phyloP scores from a whole-genome alignment of 192 early-diverging fungal species.

The Nowakowskiella sp. region DNA sequence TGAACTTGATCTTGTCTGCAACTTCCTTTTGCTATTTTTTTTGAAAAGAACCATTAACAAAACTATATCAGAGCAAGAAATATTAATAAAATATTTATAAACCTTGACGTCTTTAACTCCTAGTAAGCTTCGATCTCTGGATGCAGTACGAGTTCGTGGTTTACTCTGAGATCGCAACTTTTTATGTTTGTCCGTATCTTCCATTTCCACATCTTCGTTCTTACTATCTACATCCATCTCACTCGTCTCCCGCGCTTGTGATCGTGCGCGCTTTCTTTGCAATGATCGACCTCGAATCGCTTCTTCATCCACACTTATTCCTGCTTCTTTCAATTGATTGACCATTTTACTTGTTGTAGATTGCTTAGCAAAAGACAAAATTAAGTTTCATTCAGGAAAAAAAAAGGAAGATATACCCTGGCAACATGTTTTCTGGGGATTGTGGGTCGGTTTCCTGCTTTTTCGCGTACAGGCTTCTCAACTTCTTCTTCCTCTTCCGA shows the following conservation, averaged over 20 bases:
- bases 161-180: slow-evolving; percentile 24
- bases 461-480: slow-evolving; percentile 59
- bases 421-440: slow-evolving; percentile 56
- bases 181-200: slow-evolving; percentile 8
- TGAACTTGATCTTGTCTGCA: slow-evolving; percentile 69
- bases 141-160: slow-evolving; percentile 28
- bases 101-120: slow-evolving; percentile 63
- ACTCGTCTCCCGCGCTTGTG: slow-evolving; percentile 60
- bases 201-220: slow-evolving; percentile 9
- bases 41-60: background rate
- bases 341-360: slow-evolving; percentile 53
- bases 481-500: slow-evolving; percentile 55
- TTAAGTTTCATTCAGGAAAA: slow-evolving; percentile 7
- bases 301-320: slow-evolving; percentile 56
- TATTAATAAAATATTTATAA: slow-evolving; percentile 10
- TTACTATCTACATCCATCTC: slow-evolving; percentile 4
- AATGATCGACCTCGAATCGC: slow-evolving; percentile 54
- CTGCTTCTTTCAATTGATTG: slow-evolving; percentile 60
- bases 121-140: slow-evolving; percentile 60
- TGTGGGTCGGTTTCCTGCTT: slow-evolving; percentile 69
- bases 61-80: slow-evolving; percentile 20
- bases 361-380: slow-evolving; percentile 7
- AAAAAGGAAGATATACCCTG: slow-evolving; percentile 15
- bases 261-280: slow-evolving; percentile 64
- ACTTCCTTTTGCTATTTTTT: slow-evolving; percentile 44